Evolutionary conservation across 768 basidiomycete species (phyloP).

Genomic region (Hortiboletus flavorubellus): DNA sequence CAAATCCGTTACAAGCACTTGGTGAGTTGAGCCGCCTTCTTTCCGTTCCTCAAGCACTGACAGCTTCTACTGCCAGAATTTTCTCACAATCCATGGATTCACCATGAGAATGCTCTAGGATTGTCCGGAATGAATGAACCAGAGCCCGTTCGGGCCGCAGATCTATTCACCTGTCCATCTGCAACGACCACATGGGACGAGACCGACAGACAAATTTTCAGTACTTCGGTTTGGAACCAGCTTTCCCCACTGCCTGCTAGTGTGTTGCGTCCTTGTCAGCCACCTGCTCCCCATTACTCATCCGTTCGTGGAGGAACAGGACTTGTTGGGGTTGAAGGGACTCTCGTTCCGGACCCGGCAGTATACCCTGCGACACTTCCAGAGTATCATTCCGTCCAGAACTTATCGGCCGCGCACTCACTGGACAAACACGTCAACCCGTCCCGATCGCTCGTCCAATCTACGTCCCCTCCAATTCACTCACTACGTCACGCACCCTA

Average conservation of each 20-base stretch:
- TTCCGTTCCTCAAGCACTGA: not conserved
- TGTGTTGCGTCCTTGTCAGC: not conserved
- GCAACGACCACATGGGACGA: not conserved
- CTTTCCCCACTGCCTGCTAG: not conserved
- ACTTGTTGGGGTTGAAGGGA: not conserved
- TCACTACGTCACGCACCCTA: conserved; percentile 8
- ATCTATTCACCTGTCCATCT: not conserved
- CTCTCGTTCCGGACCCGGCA: too few species aligned
- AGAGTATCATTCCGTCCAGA: not conserved
- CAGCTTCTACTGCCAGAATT: not conserved
- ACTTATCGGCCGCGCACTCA: not conserved
- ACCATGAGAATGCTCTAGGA: not conserved
- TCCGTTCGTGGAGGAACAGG: not conserved
- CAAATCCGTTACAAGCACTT: not conserved
- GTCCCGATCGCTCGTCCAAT: not conserved
- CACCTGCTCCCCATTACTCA: not conserved
- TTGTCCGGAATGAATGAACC: not conserved
- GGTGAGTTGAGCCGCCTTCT: not conserved
- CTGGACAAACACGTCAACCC: not conserved
- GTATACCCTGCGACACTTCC: not conserved
- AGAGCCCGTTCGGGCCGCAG: not conserved
- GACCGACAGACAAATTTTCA: not conserved
- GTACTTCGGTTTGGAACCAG: not conserved
- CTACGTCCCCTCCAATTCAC: not conserved
- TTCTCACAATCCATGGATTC: not conserved